Base-by-base conservation (phyloP, 345 rosid species). In the Citrus australasica region DNA sequence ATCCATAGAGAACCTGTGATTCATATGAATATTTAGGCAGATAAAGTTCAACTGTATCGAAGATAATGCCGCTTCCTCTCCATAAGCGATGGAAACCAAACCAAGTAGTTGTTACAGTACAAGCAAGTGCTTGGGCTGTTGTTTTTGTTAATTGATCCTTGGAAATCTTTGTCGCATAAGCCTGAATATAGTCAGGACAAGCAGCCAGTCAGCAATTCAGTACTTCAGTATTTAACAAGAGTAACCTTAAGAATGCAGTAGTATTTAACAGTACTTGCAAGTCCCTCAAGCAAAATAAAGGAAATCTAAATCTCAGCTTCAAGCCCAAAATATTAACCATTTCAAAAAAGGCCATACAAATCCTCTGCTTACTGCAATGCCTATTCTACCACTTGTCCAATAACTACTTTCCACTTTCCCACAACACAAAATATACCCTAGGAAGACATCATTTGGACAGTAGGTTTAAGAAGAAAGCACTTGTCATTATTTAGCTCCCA, bases 81-180 rank as follows among this genome's bases (percentile, higher is more conserved):
- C 88, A 81, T 51, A 90, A 78, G 40, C 88, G 86, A 81, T 81
- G 73, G 76, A 88, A 95, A 55, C 98, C 98, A 90, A 90, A 84
- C 98, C 98, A 93, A 24, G 90, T 88, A 46, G 98, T 93, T 64
- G 91, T 91, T 53, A 95, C 95, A 76, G 79, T 89, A 84, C 98
- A 95, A 72, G 76, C 51, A 75, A 86, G 81, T 77, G 90, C 91
- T 85, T 87, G 95, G 61, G 97, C 97, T 82, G 93, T 90, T 76
- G 98, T 92, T 87, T 82, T 83, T 19, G 82, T 71, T 48, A 78
- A 74, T 48, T 81, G 90, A 27, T 81, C 83, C 81, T 79, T 83
- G 77, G 87, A 77, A 76, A 69, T 73, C 78, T 85, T 82, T 58
- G 86, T 78, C 37, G 82, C 78, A 86, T 93, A 91, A 67, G 95